These are phyloP conservation scores for Apiospora malaysiana DNA, from an alignment of 2,329 filamentous ascomycete species.

Conservation along the genomic window DNA sequence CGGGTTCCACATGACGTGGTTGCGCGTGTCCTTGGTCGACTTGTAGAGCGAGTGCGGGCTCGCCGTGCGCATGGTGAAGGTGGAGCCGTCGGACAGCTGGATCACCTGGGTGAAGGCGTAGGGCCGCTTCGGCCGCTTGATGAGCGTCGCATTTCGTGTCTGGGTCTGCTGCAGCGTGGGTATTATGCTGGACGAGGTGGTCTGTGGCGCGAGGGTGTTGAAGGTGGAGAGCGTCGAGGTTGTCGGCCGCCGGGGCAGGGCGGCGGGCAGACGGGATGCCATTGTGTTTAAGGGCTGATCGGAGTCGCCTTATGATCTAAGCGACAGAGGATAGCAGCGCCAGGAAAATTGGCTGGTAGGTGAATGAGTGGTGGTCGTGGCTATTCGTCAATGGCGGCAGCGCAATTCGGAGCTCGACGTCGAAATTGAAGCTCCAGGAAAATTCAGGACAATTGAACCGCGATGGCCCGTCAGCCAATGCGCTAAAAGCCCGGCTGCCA, in stretches of 20 bases:
- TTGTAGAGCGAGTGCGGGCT: constrained; percentile 68
- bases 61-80: constrained; percentile 80
- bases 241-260: constrained; percentile 23
- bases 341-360: background rate
- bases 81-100: constrained; percentile 87
- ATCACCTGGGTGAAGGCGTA: constrained; percentile 98
- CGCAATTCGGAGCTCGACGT: constrained; percentile 13
- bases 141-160: constrained; percentile 81
- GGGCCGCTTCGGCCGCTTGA: constrained; percentile 86
- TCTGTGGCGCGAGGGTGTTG: constrained; percentile 31
- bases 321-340: background rate
- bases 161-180: constrained; percentile 53
- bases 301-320: background rate
- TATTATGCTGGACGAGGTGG: constrained; percentile 30
- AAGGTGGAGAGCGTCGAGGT: constrained; percentile 25
- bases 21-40: constrained; percentile 81
- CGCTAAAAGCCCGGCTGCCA: background rate
- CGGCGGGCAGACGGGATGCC: constrained; percentile 23
- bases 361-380: background rate
- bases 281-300: constrained; percentile 9
- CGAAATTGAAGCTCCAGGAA: constrained; percentile 4
- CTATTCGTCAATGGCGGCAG: background rate
- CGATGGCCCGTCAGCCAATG: background rate
- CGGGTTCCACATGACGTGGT: constrained; percentile 91
- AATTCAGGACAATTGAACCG: constrained; percentile 4